A percentile compares a stretch with the other conserved stretches of the same genome.
Evolutionary conservation across 2,329 filamentous ascomycete genomes (phyloP).

Genomic region (Phyllosticta citribraziliensis): DNA sequence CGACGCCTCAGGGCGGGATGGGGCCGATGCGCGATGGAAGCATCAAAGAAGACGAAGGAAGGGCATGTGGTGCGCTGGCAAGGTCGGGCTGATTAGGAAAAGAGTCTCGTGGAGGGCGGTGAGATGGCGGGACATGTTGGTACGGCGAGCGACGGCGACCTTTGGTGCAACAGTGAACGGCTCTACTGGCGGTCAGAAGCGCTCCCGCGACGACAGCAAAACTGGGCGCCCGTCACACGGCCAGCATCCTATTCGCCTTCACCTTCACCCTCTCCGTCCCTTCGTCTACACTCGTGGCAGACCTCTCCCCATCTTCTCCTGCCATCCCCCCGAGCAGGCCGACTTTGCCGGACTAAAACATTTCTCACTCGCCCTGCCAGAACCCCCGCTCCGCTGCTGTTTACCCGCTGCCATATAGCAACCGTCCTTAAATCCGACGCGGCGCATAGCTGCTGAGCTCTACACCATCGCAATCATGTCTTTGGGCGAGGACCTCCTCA

Average conservation of each 20-base stretch:
- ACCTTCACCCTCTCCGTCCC: not conserved
- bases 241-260: not conserved
- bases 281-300: not conserved
- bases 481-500: conserved; percentile 89
- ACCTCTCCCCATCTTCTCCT: not conserved
- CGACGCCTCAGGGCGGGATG: not conserved
- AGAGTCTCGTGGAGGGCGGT: not conserved
- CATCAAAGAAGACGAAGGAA: not conserved
- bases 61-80: not conserved
- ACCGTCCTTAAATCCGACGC: not conserved
- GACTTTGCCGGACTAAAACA: not conserved
- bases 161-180: not conserved
- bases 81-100: not conserved
- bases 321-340: not conserved
- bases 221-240: not conserved
- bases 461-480: conserved; percentile 58
- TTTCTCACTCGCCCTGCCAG: not conserved
- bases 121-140: not conserved
- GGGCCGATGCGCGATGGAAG: not conserved
- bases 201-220: not conserved
- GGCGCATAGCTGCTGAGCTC: not conserved
- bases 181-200: not conserved
- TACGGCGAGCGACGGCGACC: not conserved
- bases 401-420: not conserved
- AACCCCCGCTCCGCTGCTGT: not conserved